phyloP scores from a whole-genome alignment of 495 filamentous ascomycete genomes.

The Aspergillus incahuasiensis region DNA sequence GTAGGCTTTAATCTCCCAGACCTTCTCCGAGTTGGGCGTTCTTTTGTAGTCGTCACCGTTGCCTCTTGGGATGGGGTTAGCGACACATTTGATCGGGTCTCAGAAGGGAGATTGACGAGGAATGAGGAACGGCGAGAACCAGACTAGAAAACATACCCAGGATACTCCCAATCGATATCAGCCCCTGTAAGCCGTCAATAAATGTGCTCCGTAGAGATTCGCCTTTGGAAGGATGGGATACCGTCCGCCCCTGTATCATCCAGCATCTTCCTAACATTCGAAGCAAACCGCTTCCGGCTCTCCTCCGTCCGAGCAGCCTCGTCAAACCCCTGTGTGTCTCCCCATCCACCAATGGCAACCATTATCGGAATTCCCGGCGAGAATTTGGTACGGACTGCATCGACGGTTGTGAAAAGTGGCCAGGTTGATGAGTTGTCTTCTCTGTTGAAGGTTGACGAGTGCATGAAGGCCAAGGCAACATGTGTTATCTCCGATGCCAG shows the following conservation, averaged over 20 bases:
- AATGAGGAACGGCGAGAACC: no score
- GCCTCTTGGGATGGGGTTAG: no score
- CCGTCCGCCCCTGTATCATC: constrained; percentile 59
- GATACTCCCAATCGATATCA: constrained; percentile 82
- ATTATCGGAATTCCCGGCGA: constrained; percentile 53
- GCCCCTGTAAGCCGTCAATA: constrained; percentile 24
- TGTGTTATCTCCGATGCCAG: constrained; percentile 1
- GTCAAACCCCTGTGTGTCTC: constrained; percentile 60
- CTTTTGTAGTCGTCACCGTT: constrained; percentile 74
- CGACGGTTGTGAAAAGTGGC: constrained; percentile 54
- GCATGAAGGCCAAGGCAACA: constrained; percentile 5
- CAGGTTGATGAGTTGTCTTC: not conserved
- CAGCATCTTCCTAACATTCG: constrained; percentile 61
- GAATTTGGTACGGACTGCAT: constrained; percentile 54
- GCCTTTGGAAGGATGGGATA: constrained; percentile 12
- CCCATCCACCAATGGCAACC: constrained; percentile 73
- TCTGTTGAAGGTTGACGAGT: constrained; percentile 1
- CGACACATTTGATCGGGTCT: no score
- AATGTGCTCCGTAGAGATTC: not conserved
- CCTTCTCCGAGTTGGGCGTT: constrained; percentile 56
- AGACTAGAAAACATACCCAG: constrained; percentile 29
- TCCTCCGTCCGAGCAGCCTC: constrained; percentile 49
- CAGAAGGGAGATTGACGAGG: no score
- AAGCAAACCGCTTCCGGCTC: constrained; percentile 53
- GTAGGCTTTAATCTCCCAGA: constrained; percentile 60